Percentiles rank a stretch among this genome's conserved stretches.
Conservation (phyloP, 495 filamentous ascomycete species). For the Daldinia loculata region DNA sequence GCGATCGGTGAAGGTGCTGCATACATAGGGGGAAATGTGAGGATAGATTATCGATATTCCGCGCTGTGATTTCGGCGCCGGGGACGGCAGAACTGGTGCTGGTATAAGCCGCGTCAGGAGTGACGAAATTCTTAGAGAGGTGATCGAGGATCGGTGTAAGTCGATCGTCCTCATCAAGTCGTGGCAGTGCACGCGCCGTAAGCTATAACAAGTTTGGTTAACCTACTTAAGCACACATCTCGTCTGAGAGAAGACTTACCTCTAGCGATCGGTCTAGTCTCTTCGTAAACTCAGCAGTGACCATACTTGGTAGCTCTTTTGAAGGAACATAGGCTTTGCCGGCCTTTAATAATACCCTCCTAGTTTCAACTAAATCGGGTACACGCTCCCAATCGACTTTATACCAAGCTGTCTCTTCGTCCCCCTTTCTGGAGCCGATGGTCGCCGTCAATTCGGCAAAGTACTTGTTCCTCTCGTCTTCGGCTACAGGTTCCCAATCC, state of each 20-base stretch:
- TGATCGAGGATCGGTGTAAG: constrained; percentile 93
- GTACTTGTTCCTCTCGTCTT: constrained; percentile 71
- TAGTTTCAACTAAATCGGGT: constrained; percentile 84
- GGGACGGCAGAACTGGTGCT: constrained; percentile 60
- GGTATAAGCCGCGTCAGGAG: constrained; percentile 81
- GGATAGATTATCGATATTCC: constrained; percentile 81
- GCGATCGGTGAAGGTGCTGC: constrained; percentile 82
- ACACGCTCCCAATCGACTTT: constrained; percentile 96
- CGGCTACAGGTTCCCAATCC: constrained; percentile 74
- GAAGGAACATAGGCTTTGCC: constrained; percentile 94
- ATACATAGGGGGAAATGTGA: constrained; percentile 95
- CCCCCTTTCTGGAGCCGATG: constrained; percentile 54
- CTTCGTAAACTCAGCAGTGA: constrained; percentile 83
- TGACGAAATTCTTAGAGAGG: constrained; percentile 89
- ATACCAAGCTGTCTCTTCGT: constrained; percentile 79
- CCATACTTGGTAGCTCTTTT: constrained; percentile 84
- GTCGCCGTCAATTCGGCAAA: constrained; percentile 55
- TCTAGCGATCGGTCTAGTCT: constrained; percentile 82
- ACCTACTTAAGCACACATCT: no score
- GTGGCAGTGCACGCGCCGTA: constrained; percentile 86
- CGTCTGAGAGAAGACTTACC: constrained; percentile 54
- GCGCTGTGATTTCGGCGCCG: constrained; percentile 79
- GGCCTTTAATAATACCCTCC: constrained; percentile 76
- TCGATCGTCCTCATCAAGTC: constrained; percentile 96
- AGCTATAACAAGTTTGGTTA: constrained; percentile 58